Percentiles rank a stretch among this genome's conserved stretches.
phyloP scores from a whole-genome alignment of 2,329 filamentous ascomycete genomes.

The Emydomyces testavorans region DNA sequence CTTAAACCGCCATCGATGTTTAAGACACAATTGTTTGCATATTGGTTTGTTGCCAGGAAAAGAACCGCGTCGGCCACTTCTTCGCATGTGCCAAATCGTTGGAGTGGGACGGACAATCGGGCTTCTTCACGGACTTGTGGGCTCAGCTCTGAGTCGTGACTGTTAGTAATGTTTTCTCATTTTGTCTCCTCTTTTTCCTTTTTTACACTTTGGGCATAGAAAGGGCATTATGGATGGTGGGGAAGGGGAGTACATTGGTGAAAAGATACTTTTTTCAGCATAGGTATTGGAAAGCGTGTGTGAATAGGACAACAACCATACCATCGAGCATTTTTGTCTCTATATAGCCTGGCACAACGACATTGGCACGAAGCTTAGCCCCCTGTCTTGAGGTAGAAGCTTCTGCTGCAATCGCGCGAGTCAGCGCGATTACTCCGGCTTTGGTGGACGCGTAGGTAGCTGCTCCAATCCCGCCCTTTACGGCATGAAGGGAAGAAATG shows the following conservation, averaged over 20 bases:
- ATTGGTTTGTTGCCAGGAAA: constrained; percentile 66
- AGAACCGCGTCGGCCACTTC: constrained; percentile 74
- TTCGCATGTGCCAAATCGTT: constrained; percentile 53
- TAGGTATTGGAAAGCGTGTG: not conserved
- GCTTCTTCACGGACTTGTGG: constrained; percentile 22
- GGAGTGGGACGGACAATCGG: constrained; percentile 47
- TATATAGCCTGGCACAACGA: constrained; percentile 72
- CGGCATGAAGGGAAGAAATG: constrained; percentile 62
- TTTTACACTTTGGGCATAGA: not conserved
- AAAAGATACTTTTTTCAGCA: not conserved
- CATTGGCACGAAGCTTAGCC: constrained; percentile 67
- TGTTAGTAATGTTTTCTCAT: constrained; percentile 1
- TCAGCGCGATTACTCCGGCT: constrained; percentile 59
- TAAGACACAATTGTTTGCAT: constrained; percentile 76
- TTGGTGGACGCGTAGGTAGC: constrained; percentile 69
- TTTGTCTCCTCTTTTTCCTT: not conserved
- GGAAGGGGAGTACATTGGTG: constrained; percentile 13
- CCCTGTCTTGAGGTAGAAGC: constrained; percentile 43
- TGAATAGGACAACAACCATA: constrained; percentile 31
- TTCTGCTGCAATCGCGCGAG: constrained; percentile 27
- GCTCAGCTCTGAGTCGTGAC: constrained; percentile 33
- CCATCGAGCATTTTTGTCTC: constrained; percentile 67
- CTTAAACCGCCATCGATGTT: constrained; percentile 79
- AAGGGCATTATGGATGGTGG: not conserved
- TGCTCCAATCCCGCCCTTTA: constrained; percentile 57